These are phyloP conservation scores for Diaporthe citrichinensis DNA, from an alignment of 2,329 filamentous ascomycete species.

Conservation along the genomic window DNA sequence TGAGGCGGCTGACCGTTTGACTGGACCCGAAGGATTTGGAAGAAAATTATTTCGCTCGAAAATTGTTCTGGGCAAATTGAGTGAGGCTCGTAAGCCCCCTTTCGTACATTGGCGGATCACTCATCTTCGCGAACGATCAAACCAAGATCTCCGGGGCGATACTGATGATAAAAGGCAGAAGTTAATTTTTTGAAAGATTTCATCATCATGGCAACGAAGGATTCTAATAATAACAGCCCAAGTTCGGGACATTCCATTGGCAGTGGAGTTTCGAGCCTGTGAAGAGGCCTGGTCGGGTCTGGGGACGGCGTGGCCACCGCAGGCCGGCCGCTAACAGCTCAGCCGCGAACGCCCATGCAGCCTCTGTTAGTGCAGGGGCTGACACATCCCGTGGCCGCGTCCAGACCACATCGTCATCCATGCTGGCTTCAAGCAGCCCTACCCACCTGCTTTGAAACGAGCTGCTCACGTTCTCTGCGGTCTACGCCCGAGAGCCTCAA, in stretches of 20 bases:
- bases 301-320: constrained; percentile 24
- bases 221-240: constrained; percentile 36
- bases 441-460: constrained; percentile 36
- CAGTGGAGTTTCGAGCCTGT: constrained; percentile 36
- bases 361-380: constrained; percentile 36
- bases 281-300: constrained; percentile 28
- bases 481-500: constrained; percentile 15
- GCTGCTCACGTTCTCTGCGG: constrained; percentile 12
- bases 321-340: constrained; percentile 24
- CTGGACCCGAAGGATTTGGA: background rate
- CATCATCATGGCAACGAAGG: background rate
- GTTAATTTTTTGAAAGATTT: background rate
- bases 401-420: constrained; percentile 17
- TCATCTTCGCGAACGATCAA: constrained; percentile 11
- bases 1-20: background rate
- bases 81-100: constrained; percentile 28
- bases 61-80: background rate
- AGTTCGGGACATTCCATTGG: constrained; percentile 15
- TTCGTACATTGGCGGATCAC: constrained; percentile 1
- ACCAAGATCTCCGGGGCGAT: background rate
- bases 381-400: background rate
- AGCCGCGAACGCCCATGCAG: background rate
- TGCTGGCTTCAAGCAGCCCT: constrained; percentile 32
- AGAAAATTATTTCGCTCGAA: background rate
- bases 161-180: constrained; percentile 27